Evolutionary conservation across 371 early-diverging fungal species (phyloP).

Genomic region (Haplosporangium sp.): DNA sequence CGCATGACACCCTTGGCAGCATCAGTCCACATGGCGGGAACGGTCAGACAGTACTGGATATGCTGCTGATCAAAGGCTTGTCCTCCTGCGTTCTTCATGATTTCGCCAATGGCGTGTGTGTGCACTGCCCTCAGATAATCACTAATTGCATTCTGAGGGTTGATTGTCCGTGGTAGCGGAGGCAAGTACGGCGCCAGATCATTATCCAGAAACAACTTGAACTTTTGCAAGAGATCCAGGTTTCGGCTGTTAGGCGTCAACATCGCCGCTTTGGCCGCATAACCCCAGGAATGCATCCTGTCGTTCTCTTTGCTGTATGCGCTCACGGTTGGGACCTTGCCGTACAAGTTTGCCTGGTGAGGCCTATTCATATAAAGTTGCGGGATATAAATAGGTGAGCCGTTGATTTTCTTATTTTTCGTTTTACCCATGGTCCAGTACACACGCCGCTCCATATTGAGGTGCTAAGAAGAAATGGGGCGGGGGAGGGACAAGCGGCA

Average conservation of each 20-base stretch:
- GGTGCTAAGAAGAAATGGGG: no score
- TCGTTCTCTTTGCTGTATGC: constrained; percentile 33
- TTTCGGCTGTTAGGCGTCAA: constrained; percentile 65
- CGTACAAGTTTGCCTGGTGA: constrained; percentile 68
- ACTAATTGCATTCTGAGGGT: constrained; percentile 64
- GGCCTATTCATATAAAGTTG: constrained; percentile 55
- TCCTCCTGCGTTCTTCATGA: constrained; percentile 56
- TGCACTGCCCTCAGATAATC: constrained; percentile 66
- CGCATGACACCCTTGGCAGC: constrained; percentile 69
- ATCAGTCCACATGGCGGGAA: constrained; percentile 74
- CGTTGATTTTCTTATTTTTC: no score
- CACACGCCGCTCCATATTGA: no score
- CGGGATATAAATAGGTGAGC: background rate
- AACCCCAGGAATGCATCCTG: constrained; percentile 70
- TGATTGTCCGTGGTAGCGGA: constrained; percentile 62
- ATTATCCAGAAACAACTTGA: constrained; percentile 69
- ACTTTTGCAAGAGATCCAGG: constrained; percentile 64
- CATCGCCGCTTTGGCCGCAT: constrained; percentile 65
- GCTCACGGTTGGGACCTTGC: constrained; percentile 61
- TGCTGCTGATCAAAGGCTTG: constrained; percentile 31
- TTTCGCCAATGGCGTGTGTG: constrained; percentile 60
- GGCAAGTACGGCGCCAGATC: constrained; percentile 62
- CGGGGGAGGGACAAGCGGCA: background rate
- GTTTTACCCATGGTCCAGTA: no score
- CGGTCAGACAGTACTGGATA: constrained; percentile 65